A percentile compares a stretch with the other conserved stretches of the same genome.
These are phyloP conservation scores for Salix purpurea DNA, from an alignment of 345 rosid genomes.

Conservation along the genomic window DNA sequence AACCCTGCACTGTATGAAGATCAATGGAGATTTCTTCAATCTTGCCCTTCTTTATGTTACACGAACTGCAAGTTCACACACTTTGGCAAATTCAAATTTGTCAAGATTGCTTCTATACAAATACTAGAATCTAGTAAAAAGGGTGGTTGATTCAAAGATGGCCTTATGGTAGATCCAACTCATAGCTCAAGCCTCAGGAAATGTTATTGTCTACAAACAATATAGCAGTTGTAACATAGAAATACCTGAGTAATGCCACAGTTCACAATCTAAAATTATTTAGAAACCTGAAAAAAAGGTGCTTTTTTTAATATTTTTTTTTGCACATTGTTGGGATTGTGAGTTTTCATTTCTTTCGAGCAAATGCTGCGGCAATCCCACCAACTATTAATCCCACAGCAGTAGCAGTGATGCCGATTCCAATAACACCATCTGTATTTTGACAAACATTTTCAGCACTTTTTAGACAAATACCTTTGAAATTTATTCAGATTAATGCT, in stretches of 20 bases:
- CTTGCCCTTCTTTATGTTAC: not conserved
- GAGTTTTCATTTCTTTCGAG: slow-evolving; percentile 55
- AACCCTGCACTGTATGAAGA: not conserved
- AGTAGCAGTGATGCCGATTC: slow-evolving; percentile 82
- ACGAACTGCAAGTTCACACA: not conserved
- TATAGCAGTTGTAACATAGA: not conserved
- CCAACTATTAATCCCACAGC: slow-evolving; percentile 77
- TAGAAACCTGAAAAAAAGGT: not conserved
- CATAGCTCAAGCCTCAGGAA: not conserved
- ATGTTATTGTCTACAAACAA: not conserved
- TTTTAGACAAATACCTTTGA: not conserved
- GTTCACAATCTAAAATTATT: not conserved
- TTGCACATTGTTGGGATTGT: not conserved
- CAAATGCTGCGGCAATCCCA: slow-evolving; percentile 73
- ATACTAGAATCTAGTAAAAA: not conserved
- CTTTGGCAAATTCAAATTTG: not conserved
- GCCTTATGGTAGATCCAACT: not conserved
- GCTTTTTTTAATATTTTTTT: not conserved
- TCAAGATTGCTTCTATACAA: not conserved
- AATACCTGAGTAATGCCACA: not conserved
- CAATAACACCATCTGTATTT: slow-evolving; percentile 75
- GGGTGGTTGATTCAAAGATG: not conserved
- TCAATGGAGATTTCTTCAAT: not conserved
- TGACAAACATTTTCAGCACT: slow-evolving; percentile 1
- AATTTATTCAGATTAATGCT: slow-evolving; percentile 1